Evolutionary conservation across 2,329 filamentous ascomycete genomes (phyloP), one percentile per base, ranked within the genome.

Genomic region (Aureobasidium sp.): DNA sequence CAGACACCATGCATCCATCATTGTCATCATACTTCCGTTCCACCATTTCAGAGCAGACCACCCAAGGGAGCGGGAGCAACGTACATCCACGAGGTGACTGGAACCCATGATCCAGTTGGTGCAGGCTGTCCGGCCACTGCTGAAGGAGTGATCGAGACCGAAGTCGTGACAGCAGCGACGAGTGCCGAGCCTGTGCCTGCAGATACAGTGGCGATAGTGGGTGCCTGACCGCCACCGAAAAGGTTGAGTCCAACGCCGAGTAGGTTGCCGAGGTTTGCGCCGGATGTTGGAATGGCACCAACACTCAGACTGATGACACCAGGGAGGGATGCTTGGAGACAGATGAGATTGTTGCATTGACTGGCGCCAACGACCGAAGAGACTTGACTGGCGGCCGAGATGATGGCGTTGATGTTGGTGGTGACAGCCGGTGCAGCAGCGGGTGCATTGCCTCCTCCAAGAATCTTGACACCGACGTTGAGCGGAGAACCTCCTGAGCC

Each of bases 211-310:
- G 57, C 45, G 7, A 60, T 41, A 9, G 57, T 60, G 1, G 57
- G 57, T 31, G 57, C 57, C 15, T 27, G 22, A 12, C 57, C 57
- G 9, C 57, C 36, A 22, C 45, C 45, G 25, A 60, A 60, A 25
- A 60, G 57, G 6, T 60, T 60, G 44, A 60, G 57, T 31, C 57
- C 57, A 42, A 60, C 36, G 5, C 57, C 57, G n/a, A 60, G 57
- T 51, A 60, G 57, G 57, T 60, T 60, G 45, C 57, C 57, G 36
- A 60, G 45, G 57, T 60, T 60, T 20, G 57, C 57, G 25, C 57
- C 57, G 8, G 57, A 36, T 41, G 57, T 60, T 41, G 57, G 57
- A 12, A 60, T 49, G 25, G 45, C 44, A 31, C 57, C 57, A 7
- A 36, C 57, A 27, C 57, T 60, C 36, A 60, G 20, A 34, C 57